Evolutionary conservation across 176 grass and related monocot species (phyloP), one percentile per base, ranked within the genome.

Genomic region (Musa itinerans): DNA sequence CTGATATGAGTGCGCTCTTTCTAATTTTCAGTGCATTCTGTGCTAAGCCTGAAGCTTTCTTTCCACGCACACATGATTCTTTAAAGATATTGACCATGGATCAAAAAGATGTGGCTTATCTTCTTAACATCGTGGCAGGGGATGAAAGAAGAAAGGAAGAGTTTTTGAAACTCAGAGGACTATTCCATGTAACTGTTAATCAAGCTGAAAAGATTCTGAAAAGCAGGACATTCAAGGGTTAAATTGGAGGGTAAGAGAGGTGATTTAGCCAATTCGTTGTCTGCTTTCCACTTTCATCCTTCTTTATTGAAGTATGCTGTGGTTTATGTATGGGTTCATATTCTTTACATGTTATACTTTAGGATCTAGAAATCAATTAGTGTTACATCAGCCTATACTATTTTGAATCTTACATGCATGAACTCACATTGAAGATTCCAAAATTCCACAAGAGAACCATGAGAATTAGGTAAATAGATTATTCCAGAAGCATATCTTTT

Each of bases 21-120:
- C 82, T 54, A 66, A 73, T 91, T 29, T 98, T 98, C 74, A 82
- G 76, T 83, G 86, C 94, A 25, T 85, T 91, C 50, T 98, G 94
- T 78, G 77, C 76, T 6, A 93, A 83, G 78, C 88, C 90, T 24
- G 88, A 93, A 69, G 80, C 90, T 11, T 93, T 93, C 54, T 90
- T 98, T 65, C 86, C 88, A 12, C 84, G 85, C 9, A 72, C 85
- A 68, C 87, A 73, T n/a, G 90, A 93, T 21, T 98, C 80, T 25
- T 71, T 91, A 76, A 93, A 73, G 80, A 73, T 98, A 20, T 73
- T 98, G 49, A 84, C 73, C 68, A 83, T 93, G 84, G 74, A 69
- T 43, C 26, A 50, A 10, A 52, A 82, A 8, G 94, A 98, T 71
- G 68, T 61, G 2, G 69, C 72, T 20, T 71, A 50, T 83, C 54